These are phyloP conservation scores for Quercus berberidifolia DNA, from an alignment of 306 rosid species.

Conservation along the genomic window DNA sequence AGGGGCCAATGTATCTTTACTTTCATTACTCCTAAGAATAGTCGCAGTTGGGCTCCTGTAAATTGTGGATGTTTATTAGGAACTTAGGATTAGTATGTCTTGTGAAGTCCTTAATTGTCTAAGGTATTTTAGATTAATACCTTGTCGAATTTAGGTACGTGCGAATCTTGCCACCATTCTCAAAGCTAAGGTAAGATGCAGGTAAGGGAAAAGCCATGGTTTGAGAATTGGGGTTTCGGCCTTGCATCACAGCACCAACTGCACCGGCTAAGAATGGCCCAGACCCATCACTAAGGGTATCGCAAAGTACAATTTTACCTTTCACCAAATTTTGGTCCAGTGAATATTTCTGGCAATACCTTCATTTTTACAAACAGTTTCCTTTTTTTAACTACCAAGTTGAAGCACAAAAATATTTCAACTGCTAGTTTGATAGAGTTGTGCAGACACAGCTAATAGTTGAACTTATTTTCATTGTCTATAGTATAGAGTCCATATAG, in stretches of 20 bases:
- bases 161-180: neutral
- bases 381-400: too few species aligned
- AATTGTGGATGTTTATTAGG: neutral
- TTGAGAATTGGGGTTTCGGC: rapidly evolving
- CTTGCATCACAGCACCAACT: slow-evolving; percentile 19
- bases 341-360: neutral
- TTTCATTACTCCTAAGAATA: slow-evolving; percentile 21
- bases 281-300: neutral
- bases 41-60: slow-evolving; percentile 28
- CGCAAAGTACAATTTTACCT: slow-evolving; percentile 44
- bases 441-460: neutral
- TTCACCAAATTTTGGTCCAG: slow-evolving; percentile 18
- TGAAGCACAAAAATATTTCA: neutral
- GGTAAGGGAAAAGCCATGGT: slow-evolving; percentile 6
- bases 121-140: slow-evolving; percentile 1
- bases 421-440: neutral
- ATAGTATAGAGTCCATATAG: too few species aligned
- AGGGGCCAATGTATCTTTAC: slow-evolving; percentile 23
- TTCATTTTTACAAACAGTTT: neutral
- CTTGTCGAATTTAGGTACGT: slow-evolving; percentile 18
- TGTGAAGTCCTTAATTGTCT: neutral
- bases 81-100: neutral
- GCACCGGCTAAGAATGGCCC: slow-evolving; percentile 5
- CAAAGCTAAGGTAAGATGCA: slow-evolving; percentile 6
- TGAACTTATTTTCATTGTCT: too few species aligned